These are phyloP conservation scores for Arthroderma uncinatum DNA, from an alignment of 2,329 filamentous ascomycete genomes.

Conservation along the genomic window DNA sequence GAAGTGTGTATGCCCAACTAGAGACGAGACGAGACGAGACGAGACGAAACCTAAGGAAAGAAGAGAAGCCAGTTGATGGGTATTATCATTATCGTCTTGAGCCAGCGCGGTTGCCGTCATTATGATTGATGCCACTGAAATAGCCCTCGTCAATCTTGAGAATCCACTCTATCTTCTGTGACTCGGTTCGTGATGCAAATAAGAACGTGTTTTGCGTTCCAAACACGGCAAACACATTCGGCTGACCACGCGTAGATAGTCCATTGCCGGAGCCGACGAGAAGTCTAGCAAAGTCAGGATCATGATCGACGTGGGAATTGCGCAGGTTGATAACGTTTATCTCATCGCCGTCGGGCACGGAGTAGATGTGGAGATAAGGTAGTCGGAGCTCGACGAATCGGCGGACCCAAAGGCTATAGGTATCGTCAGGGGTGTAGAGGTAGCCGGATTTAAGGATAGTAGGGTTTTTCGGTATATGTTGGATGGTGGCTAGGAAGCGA, in stretches of 20 bases:
- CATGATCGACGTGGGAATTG: conserved; percentile 83
- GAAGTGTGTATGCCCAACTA: background rate
- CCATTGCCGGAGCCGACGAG: conserved; percentile 44
- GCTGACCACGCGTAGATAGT: conserved; percentile 36
- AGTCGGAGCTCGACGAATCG: conserved; percentile 84
- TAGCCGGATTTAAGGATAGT: conserved; percentile 77
- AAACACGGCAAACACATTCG: conserved; percentile 86
- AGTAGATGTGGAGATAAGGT: conserved; percentile 87
- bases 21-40: no score
- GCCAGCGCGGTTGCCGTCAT: background rate
- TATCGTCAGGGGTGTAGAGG: conserved; percentile 70
- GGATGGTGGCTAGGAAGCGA: conserved; percentile 62
- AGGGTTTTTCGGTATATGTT: conserved; percentile 68
- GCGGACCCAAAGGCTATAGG: conserved; percentile 71
- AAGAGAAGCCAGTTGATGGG: background rate
- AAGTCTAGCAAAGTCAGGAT: conserved; percentile 73
- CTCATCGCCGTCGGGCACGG: conserved; percentile 75
- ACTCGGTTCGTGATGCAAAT: conserved; percentile 78
- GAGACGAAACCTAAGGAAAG: no score
- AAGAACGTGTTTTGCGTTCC: conserved; percentile 90
- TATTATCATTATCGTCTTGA: background rate
- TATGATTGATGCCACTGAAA: conserved; percentile 30
- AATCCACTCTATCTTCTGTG: conserved; percentile 96
- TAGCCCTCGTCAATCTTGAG: conserved; percentile 81
- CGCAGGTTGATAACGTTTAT: conserved; percentile 78